Conservation (phyloP, 345 rosid genomes). For the Gossypium thurberi region DNA sequence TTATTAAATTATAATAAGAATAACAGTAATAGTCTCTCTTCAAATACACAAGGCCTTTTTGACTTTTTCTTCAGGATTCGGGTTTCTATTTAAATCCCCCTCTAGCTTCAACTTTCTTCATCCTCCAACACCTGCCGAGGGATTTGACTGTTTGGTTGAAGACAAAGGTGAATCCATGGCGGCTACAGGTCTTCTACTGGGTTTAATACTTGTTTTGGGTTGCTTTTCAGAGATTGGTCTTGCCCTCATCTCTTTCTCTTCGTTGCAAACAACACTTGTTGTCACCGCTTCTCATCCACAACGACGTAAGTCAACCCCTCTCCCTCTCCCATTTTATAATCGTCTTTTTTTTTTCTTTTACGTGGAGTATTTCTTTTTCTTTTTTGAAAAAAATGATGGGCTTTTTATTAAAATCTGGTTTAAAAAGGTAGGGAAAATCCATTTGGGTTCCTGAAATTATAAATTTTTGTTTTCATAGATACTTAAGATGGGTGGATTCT, state of each 20-base stretch:
- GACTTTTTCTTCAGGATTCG: neutral
- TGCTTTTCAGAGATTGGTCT: conserved; percentile 12
- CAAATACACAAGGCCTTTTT: neutral
- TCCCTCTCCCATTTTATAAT: too few species aligned
- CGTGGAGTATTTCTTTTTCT: too few species aligned
- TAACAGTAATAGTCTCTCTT: neutral
- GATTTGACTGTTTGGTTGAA: too few species aligned
- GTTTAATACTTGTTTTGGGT: conserved; percentile 18
- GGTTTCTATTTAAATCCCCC: neutral
- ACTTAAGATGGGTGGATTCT: too few species aligned
- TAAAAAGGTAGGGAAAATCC: too few species aligned
- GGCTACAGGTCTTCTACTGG: conserved; percentile 19
- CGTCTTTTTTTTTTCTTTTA: too few species aligned
- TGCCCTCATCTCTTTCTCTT: conserved; percentile 3
- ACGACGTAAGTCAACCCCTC: neutral
- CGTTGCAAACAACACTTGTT: neutral
- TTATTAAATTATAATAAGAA: too few species aligned
- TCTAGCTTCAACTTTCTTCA: neutral
- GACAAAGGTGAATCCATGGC: conserved; percentile 18
- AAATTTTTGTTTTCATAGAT: too few species aligned
- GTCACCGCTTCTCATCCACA: conserved; percentile 5
- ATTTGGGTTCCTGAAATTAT: too few species aligned
- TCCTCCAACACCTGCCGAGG: neutral
- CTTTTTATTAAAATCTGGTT: too few species aligned
- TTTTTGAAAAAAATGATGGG: too few species aligned